Conservation (phyloP, 352 stramenopile species). For the Phytophthora pseudosyringae region DNA sequence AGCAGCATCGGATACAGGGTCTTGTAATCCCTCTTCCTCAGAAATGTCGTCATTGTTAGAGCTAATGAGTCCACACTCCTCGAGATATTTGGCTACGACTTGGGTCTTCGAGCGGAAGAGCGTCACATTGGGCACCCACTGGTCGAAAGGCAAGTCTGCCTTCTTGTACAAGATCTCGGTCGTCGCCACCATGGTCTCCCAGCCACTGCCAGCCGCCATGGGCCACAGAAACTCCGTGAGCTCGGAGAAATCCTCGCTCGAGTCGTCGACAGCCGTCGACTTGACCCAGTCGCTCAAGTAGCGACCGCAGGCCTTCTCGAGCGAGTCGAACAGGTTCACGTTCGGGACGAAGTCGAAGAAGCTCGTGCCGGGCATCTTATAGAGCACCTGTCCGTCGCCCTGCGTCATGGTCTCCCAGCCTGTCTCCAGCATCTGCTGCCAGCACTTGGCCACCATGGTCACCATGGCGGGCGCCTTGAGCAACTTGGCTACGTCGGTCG, state of each 20-base stretch:
- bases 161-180: slow-evolving; percentile 72
- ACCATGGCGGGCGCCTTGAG: slow-evolving; percentile 35
- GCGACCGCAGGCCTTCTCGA: slow-evolving; percentile 59
- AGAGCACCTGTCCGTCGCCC: slow-evolving; percentile 56
- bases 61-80: slow-evolving; percentile 34
- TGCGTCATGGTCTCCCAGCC: slow-evolving; percentile 74
- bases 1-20: slow-evolving; percentile 8
- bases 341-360: slow-evolving; percentile 80
- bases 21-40: slow-evolving; percentile 18
- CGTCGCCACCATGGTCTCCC: slow-evolving; percentile 56
- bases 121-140: slow-evolving; percentile 76
- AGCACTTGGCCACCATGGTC: slow-evolving; percentile 50
- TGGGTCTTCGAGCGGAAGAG: slow-evolving; percentile 74
- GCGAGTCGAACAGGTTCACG: slow-evolving; percentile 80
- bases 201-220: slow-evolving; percentile 57
- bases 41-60: slow-evolving; percentile 3
- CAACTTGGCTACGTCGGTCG: slow-evolving; percentile 18
- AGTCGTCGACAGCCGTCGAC: neutral
- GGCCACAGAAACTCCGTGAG: slow-evolving; percentile 67
- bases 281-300: slow-evolving; percentile 57
- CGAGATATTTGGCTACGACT: slow-evolving; percentile 70
- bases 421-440: slow-evolving; percentile 58
- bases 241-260: slow-evolving; percentile 29
- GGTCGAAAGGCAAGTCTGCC: slow-evolving; percentile 66
- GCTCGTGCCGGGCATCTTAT: slow-evolving; percentile 68